Evolutionary conservation across 176 grass and related monocot genomes (phyloP), one percentile per base, ranked within the genome.

Genomic region (Canna indica): DNA sequence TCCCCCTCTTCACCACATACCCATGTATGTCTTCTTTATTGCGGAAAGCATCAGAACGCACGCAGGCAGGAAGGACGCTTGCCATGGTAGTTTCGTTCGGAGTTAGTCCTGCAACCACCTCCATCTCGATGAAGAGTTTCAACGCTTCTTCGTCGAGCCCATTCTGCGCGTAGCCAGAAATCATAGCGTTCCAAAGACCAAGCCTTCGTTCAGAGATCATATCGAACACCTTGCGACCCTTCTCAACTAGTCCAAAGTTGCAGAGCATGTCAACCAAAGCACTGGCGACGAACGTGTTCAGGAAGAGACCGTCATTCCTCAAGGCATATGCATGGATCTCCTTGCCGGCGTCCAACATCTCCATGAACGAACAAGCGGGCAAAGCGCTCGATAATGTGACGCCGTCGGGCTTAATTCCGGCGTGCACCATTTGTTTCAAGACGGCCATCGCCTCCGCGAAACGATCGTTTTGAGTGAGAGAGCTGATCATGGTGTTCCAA

Each of bases 131-230:
- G 70, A 96, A 96, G 30, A 96, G 82, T 12, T 68, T 27, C 30
- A 96, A 52, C 0, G 93, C 86, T 32, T 89, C 88, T 52, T 83
- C 83, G 38, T 96, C 88, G 60, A 91, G 71, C 26, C 83, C 84
- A 39, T 83, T 88, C 78, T 90, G 88, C 68, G 84, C 88, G 65
- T 91, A 96, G 29, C 93, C 86, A 3, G 88, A 91, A 76, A 96
- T 77, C 88, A 96, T 91, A 18, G 93, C 88, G 79, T 96, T 96
- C 93, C 93, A 96, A 32, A 91, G 54, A 35, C 83, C 92, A 28
- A 89, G 83, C 73, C 85, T 85, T 39, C 80, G 59, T 10, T 66
- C 67, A 0, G 78, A 36, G 12, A 89, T 75, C 70, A 73, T 62
- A 74, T 89, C 86, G 44, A 91, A 96, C 54, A 87, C 88, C 22